phyloP scores from a whole-genome alignment of 1,139 yeast genomes.

The Yamadazyma mexicana region DNA sequence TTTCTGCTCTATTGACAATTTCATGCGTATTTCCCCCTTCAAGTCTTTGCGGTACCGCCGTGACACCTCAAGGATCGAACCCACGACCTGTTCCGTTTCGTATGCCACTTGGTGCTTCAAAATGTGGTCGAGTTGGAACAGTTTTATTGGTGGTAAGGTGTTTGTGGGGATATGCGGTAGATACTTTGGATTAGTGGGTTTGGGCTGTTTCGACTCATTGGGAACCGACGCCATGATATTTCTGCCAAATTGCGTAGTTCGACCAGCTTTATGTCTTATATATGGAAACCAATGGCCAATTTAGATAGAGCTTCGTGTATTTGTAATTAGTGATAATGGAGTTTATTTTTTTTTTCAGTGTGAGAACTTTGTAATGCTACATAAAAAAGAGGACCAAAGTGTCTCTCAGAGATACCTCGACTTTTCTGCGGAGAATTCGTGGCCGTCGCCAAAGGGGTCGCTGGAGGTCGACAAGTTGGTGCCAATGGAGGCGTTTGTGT shows the following conservation, averaged over 20 bases:
- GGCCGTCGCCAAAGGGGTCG: conserved; percentile 73
- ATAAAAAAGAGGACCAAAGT: not conserved
- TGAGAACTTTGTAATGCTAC: not conserved
- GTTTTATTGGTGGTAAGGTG: conserved; percentile 34
- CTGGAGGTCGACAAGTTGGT: conserved; percentile 18
- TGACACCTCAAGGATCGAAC: conserved; percentile 34
- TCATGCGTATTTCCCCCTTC: conserved; percentile 33
- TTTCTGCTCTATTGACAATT: conserved; percentile 37
- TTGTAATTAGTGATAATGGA: not conserved
- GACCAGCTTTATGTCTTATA: too few relatives aligned
- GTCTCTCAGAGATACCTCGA: too few relatives aligned
- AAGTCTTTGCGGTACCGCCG: conserved; percentile 43
- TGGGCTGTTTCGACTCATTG: not conserved
- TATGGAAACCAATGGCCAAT: too few relatives aligned
- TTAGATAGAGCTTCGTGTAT: too few relatives aligned
- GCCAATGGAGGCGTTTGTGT: conserved; percentile 22
- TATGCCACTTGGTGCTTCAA: conserved; percentile 27
- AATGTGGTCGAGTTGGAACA: conserved; percentile 40
- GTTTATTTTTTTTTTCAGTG: not conserved
- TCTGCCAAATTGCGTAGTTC: too few relatives aligned
- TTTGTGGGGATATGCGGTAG: conserved; percentile 2
- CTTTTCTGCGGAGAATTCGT: too few relatives aligned
- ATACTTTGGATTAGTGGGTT: not conserved
- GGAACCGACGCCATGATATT: too few relatives aligned
- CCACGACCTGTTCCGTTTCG: conserved; percentile 35